Evolutionary conservation across 495 filamentous ascomycete species (phyloP).

Genomic region (Amphirosellinia nigrospora): DNA sequence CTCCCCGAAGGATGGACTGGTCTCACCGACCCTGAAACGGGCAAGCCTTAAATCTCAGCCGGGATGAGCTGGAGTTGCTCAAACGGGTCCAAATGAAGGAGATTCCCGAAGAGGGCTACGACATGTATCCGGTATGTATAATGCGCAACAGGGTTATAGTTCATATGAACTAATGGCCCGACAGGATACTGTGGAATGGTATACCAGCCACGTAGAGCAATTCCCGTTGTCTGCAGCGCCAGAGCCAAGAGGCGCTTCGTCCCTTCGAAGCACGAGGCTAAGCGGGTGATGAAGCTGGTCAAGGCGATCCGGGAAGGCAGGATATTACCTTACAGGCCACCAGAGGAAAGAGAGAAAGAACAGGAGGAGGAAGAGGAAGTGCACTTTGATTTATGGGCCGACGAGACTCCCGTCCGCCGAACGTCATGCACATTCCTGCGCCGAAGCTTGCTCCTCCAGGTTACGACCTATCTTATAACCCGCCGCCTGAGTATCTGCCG

Average conservation of each 20-base stretch:
- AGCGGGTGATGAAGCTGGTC: conserved; percentile 97
- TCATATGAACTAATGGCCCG: conserved; percentile 21
- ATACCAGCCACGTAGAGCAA: conserved; percentile 84
- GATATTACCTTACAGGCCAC: conserved; percentile 89
- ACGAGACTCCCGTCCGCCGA: conserved; percentile 81
- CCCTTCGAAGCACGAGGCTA: conserved; percentile 97
- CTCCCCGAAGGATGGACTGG: conserved; percentile 99
- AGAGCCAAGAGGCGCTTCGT: conserved; percentile 96
- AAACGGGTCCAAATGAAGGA: conserved; percentile 91
- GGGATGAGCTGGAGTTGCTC: conserved; percentile 87
- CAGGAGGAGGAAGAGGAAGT: conserved; percentile 69
- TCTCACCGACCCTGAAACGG: conserved; percentile 88
- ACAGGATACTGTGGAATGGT: conserved; percentile 87
- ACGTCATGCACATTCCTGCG: conserved; percentile 94
- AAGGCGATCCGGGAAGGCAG: conserved; percentile 93
- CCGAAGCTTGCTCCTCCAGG: conserved; percentile 93
- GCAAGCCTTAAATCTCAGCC: conserved; percentile 84
- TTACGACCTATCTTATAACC: conserved; percentile 94
- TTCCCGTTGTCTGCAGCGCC: conserved; percentile 95
- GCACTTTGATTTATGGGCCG: conserved; percentile 91
- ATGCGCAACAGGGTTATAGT: neutral
- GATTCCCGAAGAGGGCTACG: conserved; percentile 82
- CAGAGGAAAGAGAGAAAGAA: conserved; percentile 73
- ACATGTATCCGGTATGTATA: conserved; percentile 76
- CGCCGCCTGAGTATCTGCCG: conserved; percentile 93